Evolutionary conservation across 2,329 filamentous ascomycete species (phyloP), one percentile per base, ranked within the genome.

Genomic region (Fusarium poae): DNA sequence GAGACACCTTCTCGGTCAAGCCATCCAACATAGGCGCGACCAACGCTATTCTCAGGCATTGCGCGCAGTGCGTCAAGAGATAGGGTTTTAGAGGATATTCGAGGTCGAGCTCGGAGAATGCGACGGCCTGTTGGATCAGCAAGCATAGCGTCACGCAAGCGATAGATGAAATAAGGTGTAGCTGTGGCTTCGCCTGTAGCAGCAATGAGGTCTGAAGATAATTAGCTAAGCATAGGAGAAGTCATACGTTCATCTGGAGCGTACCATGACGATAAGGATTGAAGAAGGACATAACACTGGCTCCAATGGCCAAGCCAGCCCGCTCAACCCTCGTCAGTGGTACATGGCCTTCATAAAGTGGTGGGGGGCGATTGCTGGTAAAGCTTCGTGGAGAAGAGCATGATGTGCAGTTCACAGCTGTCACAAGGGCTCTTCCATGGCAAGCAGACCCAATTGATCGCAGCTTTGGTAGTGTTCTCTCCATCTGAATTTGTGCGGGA

Each of bases 111-210:
- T 68, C 92, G 92, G 67, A 99, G 89, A 78, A 99, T 97, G 50
- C 94, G 91, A 2, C 96, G 92, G 58, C 96, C 96, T 0, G 93
- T 97, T 2, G 92, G 85, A 69, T 90, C 84, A 29, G 88, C 83
- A 56, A 99, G 92, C 96, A 99, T 99, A 67, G 91, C 92, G 77
- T 95, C 88, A 70, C 93, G 94, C 21, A 99, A 92, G 58, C 93
- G 92, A 80, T 92, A 89, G 80, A 97, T 94, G 83, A 98, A 97
- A 85, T 94, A 97, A 15, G 96, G 96, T 12, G 94, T 93, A 23
- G 94, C 93, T 5, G 96, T 98, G 29, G 94, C 90, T 84, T 99
- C 96, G 76, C 94, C 95, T n/a, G 97, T 88, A 34, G 93, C 88
- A 34, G 96, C 96, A 73, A 99, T 97, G 71, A 99, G 89, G 82